Evolutionary conservation across 768 basidiomycete genomes (phyloP).

Genomic region (Lyophyllum shimeji): DNA sequence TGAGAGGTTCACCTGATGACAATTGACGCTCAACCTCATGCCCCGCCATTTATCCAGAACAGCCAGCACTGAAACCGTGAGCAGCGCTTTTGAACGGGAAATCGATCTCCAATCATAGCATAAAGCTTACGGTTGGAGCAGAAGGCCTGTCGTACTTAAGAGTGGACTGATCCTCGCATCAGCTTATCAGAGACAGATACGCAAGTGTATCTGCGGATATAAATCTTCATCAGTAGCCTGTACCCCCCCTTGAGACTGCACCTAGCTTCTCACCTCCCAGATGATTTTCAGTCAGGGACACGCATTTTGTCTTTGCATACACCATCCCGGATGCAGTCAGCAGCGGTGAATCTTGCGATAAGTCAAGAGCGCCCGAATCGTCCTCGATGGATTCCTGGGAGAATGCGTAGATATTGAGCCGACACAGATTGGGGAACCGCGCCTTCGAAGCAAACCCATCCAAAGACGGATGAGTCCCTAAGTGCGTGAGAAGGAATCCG

Average conservation of each 20-base stretch:
- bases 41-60: too few species aligned
- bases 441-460: not conserved
- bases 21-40: too few species aligned
- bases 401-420: not conserved
- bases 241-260: not conserved
- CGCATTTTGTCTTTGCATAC: not conserved
- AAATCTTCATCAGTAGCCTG: not conserved
- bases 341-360: not conserved
- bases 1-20: too few species aligned
- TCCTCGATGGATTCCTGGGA: not conserved
- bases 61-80: too few species aligned
- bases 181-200: not conserved
- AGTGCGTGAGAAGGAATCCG: not conserved
- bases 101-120: too few species aligned
- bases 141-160: not conserved
- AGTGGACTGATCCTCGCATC: not conserved
- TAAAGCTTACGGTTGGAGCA: not conserved
- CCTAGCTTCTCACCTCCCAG: not conserved
- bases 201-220: not conserved
- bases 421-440: not conserved
- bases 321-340: not conserved
- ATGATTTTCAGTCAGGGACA: not conserved
- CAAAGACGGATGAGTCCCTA: not conserved
- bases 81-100: too few species aligned
- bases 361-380: not conserved